phyloP scores from a whole-genome alignment of 352 stramenopile genomes.

The Phytopythium boreale region DNA sequence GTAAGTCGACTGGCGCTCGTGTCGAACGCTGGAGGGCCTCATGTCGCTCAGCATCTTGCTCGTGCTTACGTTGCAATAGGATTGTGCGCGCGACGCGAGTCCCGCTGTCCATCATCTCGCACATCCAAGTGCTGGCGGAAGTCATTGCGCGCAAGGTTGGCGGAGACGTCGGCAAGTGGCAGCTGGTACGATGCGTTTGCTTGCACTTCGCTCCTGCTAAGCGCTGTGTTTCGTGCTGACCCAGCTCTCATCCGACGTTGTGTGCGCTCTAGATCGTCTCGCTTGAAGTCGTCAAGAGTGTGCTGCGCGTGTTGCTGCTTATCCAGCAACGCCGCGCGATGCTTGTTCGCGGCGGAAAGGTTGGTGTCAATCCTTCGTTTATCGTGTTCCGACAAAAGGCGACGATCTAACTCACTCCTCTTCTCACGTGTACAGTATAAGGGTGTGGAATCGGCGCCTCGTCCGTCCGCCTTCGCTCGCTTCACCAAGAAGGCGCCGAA shows the following conservation, averaged over 20 bases:
- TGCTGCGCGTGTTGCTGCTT: constrained; percentile 65
- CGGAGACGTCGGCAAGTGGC: constrained; percentile 67
- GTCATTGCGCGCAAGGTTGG: constrained; percentile 69
- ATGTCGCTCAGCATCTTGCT: not conserved
- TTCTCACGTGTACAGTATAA: constrained; percentile 49
- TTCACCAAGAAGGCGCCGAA: constrained; percentile 58
- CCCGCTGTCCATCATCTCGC: constrained; percentile 72
- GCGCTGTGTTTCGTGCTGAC: not conserved
- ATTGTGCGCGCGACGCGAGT: constrained; percentile 58
- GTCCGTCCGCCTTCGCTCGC: constrained; percentile 46
- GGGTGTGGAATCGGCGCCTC: constrained; percentile 41
- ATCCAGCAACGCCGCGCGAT: constrained; percentile 53
- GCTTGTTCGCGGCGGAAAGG: constrained; percentile 58
- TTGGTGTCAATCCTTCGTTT: constrained; percentile 9
- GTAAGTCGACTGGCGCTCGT: constrained; percentile 13
- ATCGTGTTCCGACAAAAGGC: not conserved
- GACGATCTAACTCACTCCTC: not conserved
- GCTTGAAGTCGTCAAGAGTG: constrained; percentile 71
- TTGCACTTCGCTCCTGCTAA: not conserved
- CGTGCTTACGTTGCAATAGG: constrained; percentile 13
- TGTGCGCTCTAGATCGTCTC: constrained; percentile 53
- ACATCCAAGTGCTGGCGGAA: constrained; percentile 79
- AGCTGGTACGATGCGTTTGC: constrained; percentile 36
- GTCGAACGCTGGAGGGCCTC: not conserved
- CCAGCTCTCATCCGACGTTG: no score